Conservation (phyloP, 2,329 filamentous ascomycete species). For the Pseudopyrenochaeta lycopersici region DNA sequence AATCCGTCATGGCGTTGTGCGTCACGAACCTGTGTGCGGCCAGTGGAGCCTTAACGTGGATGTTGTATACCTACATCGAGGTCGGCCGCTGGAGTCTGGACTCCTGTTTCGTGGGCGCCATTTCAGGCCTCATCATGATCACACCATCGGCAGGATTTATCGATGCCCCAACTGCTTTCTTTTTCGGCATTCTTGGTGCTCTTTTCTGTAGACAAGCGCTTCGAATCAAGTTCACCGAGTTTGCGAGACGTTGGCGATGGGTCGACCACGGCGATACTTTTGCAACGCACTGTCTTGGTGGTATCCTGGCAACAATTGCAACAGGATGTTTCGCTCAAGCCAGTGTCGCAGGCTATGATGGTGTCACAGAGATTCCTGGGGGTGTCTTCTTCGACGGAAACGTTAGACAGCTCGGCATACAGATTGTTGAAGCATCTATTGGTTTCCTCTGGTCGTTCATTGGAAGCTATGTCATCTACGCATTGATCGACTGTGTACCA, state of each 20-base stretch:
- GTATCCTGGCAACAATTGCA: constrained; percentile 59
- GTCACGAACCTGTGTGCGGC: constrained; percentile 61
- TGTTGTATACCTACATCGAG: constrained; percentile 55
- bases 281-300: constrained; percentile 64
- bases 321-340: constrained; percentile 62
- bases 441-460: constrained; percentile 63
- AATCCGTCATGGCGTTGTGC: constrained; percentile 60
- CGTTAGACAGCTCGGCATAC: constrained; percentile 58
- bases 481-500: constrained; percentile 62
- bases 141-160: constrained; percentile 61
- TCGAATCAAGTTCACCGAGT: constrained; percentile 62
- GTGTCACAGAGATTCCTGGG: constrained; percentile 57
- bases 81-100: constrained; percentile 59
- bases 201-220: constrained; percentile 61
- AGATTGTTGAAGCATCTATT: constrained; percentile 61
- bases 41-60: constrained; percentile 59
- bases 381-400: constrained; percentile 65
- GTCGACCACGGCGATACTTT: constrained; percentile 66
- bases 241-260: constrained; percentile 59
- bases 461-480: constrained; percentile 59
- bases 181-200: constrained; percentile 59
- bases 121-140: constrained; percentile 63
- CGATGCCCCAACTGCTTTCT: constrained; percentile 59
- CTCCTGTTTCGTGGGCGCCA: constrained; percentile 62
- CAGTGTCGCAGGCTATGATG: constrained; percentile 63